phyloP scores from a whole-genome alignment of 495 filamentous ascomycete genomes.

The Amniculicola lignicola region DNA sequence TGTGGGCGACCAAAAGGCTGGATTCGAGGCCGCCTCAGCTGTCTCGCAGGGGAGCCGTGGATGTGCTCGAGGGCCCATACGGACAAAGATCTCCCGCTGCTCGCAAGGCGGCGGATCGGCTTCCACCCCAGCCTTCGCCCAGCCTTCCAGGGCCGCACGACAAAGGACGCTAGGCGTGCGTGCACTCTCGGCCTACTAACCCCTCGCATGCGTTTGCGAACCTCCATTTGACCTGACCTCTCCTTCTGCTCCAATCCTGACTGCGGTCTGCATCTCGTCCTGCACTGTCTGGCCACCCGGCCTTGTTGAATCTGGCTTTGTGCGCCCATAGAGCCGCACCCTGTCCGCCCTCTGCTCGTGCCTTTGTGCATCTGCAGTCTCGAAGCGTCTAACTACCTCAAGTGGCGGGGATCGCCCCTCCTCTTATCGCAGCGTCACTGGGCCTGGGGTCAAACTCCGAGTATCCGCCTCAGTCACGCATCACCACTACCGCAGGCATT shows the following conservation, averaged over 20 bases:
- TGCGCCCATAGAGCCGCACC: constrained; percentile 7
- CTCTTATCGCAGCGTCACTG: constrained; percentile 34
- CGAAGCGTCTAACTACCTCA: constrained; percentile 21
- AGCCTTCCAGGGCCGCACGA: constrained; percentile 13
- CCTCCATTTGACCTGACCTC: constrained; percentile 25
- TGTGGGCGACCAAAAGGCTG: background rate
- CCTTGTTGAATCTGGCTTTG: constrained; percentile 26
- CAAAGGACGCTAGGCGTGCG: constrained; percentile 18
- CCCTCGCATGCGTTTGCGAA: constrained; percentile 29
- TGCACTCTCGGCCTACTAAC: constrained; percentile 4
- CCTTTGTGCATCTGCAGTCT: background rate
- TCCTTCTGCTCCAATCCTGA: constrained; percentile 20
- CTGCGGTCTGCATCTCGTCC: constrained; percentile 18
- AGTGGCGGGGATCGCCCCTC: constrained; percentile 34
- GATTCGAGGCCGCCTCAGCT: too few species aligned
- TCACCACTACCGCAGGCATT: constrained; percentile 8
- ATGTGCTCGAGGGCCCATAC: background rate
- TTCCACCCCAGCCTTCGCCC: constrained; percentile 23
- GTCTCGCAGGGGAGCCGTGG: too few species aligned
- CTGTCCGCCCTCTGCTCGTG: background rate
- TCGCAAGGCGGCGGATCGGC: constrained; percentile 31
- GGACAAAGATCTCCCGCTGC: constrained; percentile 19
- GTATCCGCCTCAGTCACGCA: constrained; percentile 13
- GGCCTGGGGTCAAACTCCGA: constrained; percentile 27
- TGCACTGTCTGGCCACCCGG: constrained; percentile 10